Conservation (phyloP, 768 basidiomycete species). For the Phallus indusiatus region DNA sequence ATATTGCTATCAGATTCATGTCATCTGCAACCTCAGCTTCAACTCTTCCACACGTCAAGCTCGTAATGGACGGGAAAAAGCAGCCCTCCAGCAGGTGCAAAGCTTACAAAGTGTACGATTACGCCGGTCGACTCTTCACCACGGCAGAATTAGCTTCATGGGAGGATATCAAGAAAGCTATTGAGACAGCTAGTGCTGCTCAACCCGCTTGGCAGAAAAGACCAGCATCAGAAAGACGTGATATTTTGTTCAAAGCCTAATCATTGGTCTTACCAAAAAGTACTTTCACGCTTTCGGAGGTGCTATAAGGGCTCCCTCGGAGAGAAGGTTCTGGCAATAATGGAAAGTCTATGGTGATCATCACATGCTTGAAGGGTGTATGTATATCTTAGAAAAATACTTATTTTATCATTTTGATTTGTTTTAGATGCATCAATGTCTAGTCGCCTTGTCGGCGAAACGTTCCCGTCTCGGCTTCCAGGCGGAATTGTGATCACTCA, state of each 20-base stretch:
- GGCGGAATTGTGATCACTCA: conserved; percentile 36
- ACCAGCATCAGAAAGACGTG: conserved; percentile 26
- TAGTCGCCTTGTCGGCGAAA: conserved; percentile 32
- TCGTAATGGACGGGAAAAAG: not conserved
- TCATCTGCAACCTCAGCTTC: no score
- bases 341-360: conserved; percentile 20
- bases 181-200: not conserved
- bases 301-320: conserved; percentile 21
- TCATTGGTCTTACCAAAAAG: conserved; percentile 24
- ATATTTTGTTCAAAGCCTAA: conserved; percentile 39
- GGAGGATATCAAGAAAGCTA: not conserved
- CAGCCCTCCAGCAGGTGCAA: not conserved
- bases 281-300: conserved; percentile 28
- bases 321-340: conserved; percentile 28
- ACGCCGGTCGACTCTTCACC: not conserved
- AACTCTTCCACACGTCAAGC: not conserved
- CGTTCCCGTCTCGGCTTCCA: conserved; percentile 31
- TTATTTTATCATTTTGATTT: no score
- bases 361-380: conserved; percentile 18
- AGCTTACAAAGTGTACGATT: not conserved
- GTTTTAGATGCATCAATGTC: conserved; percentile 23
- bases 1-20: no score
- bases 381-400: not conserved
- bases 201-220: conserved; percentile 31
- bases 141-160: not conserved